These are phyloP conservation scores for Scopulariopsis brevicaulis DNA, from an alignment of 2,329 filamentous ascomycete species.

Conservation along the genomic window DNA sequence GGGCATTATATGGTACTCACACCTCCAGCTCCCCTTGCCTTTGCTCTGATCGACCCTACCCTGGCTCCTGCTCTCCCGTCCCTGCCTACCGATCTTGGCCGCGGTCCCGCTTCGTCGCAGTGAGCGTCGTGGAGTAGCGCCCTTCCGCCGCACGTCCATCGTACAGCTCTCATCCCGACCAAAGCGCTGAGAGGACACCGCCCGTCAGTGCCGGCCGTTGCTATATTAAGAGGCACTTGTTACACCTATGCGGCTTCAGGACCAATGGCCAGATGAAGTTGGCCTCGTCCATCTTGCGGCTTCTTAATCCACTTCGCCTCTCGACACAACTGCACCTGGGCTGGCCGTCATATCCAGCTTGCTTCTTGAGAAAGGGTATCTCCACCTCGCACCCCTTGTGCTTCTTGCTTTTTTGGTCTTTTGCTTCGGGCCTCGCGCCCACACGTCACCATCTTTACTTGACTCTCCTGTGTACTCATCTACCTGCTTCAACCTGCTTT, in stretches of 20 bases:
- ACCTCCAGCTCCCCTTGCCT: background rate
- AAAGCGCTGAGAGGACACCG: background rate
- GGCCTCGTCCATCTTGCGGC: constrained; percentile 6
- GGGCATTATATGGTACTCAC: constrained; percentile 3
- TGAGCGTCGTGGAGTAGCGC: background rate
- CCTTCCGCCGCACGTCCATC: background rate
- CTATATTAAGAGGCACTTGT: background rate
- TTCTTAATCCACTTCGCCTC: constrained; percentile 7
- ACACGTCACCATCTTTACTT: constrained; percentile 8
- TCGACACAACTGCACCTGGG: constrained; percentile 24
- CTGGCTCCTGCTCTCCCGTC: background rate
- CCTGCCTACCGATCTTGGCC: constrained; percentile 3
- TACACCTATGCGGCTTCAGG: constrained; percentile 3
- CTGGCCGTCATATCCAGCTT: constrained; percentile 36
- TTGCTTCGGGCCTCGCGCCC: background rate
- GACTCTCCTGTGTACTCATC: constrained; percentile 11
- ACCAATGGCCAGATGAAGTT: constrained; percentile 8
- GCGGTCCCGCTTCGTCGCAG: constrained; percentile 1
- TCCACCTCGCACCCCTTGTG: constrained; percentile 10
- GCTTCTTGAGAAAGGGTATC: constrained; percentile 19
- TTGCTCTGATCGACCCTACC: constrained; percentile 2
- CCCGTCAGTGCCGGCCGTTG: background rate
- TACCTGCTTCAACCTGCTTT: constrained; percentile 8
- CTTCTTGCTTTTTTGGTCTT: background rate
- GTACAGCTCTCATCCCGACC: background rate